Percentiles rank a stretch among this genome's conserved stretches.
These are phyloP conservation scores for Clavariopsis aquatica DNA, from an alignment of 495 filamentous ascomycete genomes.

Conservation along the genomic window DNA sequence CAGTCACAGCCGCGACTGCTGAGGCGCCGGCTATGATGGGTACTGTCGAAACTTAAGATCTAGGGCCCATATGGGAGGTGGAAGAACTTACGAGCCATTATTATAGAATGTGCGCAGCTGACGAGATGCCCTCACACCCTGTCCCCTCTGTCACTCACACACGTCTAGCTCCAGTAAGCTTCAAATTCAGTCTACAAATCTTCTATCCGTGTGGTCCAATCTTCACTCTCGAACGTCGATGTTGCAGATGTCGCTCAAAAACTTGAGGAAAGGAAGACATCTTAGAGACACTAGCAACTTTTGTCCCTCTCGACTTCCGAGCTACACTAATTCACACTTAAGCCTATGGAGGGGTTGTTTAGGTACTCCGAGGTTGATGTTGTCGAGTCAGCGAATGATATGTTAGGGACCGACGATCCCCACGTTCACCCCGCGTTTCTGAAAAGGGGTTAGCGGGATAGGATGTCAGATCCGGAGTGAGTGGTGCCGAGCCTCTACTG, in stretches of 20 bases:
- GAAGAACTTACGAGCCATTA: constrained; percentile 1
- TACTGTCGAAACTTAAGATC: constrained; percentile 4
- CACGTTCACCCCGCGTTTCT: background rate
- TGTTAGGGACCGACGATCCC: background rate
- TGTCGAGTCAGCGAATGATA: background rate
- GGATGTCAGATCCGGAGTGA: background rate
- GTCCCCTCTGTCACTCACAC: background rate
- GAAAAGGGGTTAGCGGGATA: background rate
- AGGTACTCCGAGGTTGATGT: background rate
- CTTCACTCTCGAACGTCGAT: no score
- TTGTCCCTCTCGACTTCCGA: background rate
- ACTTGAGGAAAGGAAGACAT: no score
- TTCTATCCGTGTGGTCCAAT: no score
- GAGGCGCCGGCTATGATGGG: constrained; percentile 25
- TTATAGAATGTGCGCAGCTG: background rate
- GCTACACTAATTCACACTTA: background rate
- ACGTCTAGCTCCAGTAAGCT: background rate
- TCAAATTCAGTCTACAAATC: no score
- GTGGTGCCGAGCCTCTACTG: no score
- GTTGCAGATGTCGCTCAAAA: no score
- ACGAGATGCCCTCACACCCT: background rate
- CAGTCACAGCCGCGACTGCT: constrained; percentile 28
- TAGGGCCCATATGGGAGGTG: background rate
- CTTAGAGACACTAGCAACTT: background rate
- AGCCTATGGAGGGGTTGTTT: background rate